Evolutionary conservation across 2,329 filamentous ascomycete species (phyloP), one percentile per base, ranked within the genome.

Genomic region (Chaetomiaceae sp.): DNA sequence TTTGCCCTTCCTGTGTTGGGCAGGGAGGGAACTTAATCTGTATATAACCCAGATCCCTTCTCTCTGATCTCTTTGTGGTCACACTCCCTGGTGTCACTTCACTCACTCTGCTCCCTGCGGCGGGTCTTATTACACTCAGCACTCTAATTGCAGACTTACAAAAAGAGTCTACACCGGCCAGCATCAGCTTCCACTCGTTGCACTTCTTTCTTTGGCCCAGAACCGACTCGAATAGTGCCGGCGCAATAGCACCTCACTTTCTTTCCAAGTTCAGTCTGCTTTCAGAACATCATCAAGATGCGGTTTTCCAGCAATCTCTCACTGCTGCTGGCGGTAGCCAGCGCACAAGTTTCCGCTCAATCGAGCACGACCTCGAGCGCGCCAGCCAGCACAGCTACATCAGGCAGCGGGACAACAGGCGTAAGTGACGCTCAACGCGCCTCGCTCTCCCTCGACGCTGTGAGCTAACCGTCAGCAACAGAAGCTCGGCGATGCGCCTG

Each of bases 401-500:
- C 53, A 12, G 42, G 27, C 4, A 53, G 51, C 15, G 48, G 55
- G 17, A 42, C 29, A 12, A 62, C 60, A 29, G 60, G 60, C 15
- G 60, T 62, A 61, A 19, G 60, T 58, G 15, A 8, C 19, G n/a
- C 20, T 8, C 4, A 17, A 25, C 42, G 3, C 14, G 7, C n/a
- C 25, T n/a, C 23, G n/a, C n/a, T 3, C 15, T 29, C 20, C 20
- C 15, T 23, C 15, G 8, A 25, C 14, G 3, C 19, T n/a, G 3
- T 11, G 43, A 51, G 29, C 55, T 66, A 43, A 67, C 59, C 34
- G 44, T 20, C 9, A 3, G 7, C 12, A 51, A 51, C 51, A 73
- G 70, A 34, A 69, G 51, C 67, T 75, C 15, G 73, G 72, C 48
- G 73, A 82, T 61, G 83, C 84, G 40, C 67, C 73, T 9, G 65